Evolutionary conservation across 495 filamentous ascomycete species (phyloP).

Genomic region (Bacidia gigantensis): DNA sequence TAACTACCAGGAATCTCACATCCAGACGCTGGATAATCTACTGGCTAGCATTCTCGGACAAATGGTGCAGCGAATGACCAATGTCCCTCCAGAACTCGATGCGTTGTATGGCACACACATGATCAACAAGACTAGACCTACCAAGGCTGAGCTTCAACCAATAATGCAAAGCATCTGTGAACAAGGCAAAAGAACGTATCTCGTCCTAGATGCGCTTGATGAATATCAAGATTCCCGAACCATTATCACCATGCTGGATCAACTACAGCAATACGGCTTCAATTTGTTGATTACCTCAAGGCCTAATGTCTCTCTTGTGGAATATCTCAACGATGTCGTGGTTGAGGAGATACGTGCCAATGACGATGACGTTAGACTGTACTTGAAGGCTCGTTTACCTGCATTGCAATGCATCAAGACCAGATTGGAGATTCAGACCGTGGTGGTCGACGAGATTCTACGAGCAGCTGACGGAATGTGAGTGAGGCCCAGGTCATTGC

Average conservation of each 20-base stretch:
- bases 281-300: slow-evolving; percentile 5
- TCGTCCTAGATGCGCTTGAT: slow-evolving; percentile 34
- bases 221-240: slow-evolving; percentile 18
- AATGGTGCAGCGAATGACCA: background rate
- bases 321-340: background rate
- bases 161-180: background rate
- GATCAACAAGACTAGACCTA: background rate
- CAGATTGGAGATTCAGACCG: background rate
- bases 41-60: background rate
- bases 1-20: background rate
- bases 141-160: background rate
- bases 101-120: background rate
- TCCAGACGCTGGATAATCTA: background rate
- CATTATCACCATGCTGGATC: slow-evolving; percentile 3
- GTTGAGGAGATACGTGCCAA: slow-evolving; percentile 4
- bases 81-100: background rate
- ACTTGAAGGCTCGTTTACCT: background rate
- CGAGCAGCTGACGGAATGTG: background rate
- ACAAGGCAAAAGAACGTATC: slow-evolving; percentile 15
- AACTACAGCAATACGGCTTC: background rate
- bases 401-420: background rate
- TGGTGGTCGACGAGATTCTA: background rate
- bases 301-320: background rate
- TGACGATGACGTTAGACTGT: slow-evolving; percentile 4
- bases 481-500: background rate